These are phyloP conservation scores for Hyaloperonospora arabidopsidis DNA, from an alignment of 352 stramenopile species.

Conservation along the genomic window DNA sequence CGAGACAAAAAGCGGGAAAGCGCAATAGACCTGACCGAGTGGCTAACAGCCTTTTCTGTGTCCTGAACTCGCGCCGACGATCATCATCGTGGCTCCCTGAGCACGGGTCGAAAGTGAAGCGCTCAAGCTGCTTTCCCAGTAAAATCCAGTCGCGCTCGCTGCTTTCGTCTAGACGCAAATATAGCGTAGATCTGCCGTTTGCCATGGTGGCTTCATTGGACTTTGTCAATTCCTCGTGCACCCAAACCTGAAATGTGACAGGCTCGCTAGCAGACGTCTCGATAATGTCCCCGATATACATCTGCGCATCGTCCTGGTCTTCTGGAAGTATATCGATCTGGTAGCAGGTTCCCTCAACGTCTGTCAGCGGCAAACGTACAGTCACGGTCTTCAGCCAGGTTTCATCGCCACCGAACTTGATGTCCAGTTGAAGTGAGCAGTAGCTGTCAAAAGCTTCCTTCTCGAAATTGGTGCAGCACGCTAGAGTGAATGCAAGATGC, in stretches of 20 bases:
- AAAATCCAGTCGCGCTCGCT: slow-evolving; percentile 62
- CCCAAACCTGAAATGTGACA: slow-evolving; percentile 39
- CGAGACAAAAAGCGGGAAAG: slow-evolving; percentile 47
- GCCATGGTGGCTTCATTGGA: too few species aligned
- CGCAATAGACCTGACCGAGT: slow-evolving; percentile 38
- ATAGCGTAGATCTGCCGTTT: slow-evolving; percentile 10
- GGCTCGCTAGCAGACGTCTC: slow-evolving; percentile 32
- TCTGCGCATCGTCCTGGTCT: slow-evolving; percentile 4
- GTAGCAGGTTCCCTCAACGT: slow-evolving; percentile 29
- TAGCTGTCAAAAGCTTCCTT: slow-evolving; percentile 4
- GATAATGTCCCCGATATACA: slow-evolving; percentile 4
- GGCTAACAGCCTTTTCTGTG: slow-evolving; percentile 41
- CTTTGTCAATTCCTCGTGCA: slow-evolving; percentile 22
- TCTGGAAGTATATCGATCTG: slow-evolving; percentile 35
- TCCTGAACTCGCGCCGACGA: slow-evolving; percentile 25
- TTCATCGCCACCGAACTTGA: slow-evolving; percentile 12
- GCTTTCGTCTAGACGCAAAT: slow-evolving; percentile 39
- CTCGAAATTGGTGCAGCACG: slow-evolving; percentile 15
- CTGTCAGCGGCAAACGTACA: slow-evolving; percentile 25
- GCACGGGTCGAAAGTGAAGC: slow-evolving; percentile 24
- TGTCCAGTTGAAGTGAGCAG: slow-evolving; percentile 16
- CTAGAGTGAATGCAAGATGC: slow-evolving; percentile 36
- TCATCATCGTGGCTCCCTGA: slow-evolving; percentile 7
- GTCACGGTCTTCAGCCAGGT: slow-evolving; percentile 17
- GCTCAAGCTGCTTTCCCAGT: slow-evolving; percentile 53